phyloP scores from a whole-genome alignment of 1,139 yeast genomes.

The Sugiyamaella xylanicola region DNA sequence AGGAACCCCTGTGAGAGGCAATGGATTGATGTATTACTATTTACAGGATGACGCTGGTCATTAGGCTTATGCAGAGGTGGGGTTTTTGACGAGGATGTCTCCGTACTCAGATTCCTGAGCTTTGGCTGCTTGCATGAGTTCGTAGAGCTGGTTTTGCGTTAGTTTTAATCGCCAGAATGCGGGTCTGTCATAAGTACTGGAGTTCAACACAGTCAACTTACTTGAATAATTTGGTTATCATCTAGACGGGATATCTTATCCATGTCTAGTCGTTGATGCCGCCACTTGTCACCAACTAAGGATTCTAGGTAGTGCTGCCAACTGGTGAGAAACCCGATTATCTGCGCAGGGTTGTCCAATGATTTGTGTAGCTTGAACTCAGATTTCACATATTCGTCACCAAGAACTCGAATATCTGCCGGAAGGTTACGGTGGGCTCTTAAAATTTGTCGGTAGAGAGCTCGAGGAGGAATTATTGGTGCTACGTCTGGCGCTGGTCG shows the following conservation, averaged over 20 bases:
- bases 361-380: slow-evolving; percentile 87
- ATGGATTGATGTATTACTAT: not conserved
- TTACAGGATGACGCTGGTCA: not conserved
- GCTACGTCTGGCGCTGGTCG: slow-evolving; percentile 45
- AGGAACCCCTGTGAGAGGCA: too few species aligned
- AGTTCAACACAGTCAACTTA: slow-evolving; percentile 30
- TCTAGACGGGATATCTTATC: slow-evolving; percentile 77
- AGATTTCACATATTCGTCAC: slow-evolving; percentile 85
- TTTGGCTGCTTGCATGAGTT: slow-evolving; percentile 66
- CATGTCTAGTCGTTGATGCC: slow-evolving; percentile 63
- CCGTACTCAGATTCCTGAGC: slow-evolving; percentile 39
- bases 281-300: slow-evolving; percentile 79
- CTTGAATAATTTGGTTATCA: slow-evolving; percentile 89
- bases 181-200: too few species aligned
- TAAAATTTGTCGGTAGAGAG: slow-evolving; percentile 71
- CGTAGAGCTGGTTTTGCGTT: slow-evolving; percentile 63
- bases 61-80: slow-evolving; percentile 4
- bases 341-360: slow-evolving; percentile 87
- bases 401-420: slow-evolving; percentile 68
- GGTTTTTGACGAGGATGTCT: slow-evolving; percentile 19
- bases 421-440: slow-evolving; percentile 73
- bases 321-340: slow-evolving; percentile 86
- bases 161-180: too few species aligned
- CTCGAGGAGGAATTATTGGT: slow-evolving; percentile 71
- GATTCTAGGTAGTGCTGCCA: slow-evolving; percentile 86